Percentiles rank a stretch among this genome's conserved stretches.
phyloP scores from a whole-genome alignment of 768 basidiomycete genomes.

The Terana coerulea region DNA sequence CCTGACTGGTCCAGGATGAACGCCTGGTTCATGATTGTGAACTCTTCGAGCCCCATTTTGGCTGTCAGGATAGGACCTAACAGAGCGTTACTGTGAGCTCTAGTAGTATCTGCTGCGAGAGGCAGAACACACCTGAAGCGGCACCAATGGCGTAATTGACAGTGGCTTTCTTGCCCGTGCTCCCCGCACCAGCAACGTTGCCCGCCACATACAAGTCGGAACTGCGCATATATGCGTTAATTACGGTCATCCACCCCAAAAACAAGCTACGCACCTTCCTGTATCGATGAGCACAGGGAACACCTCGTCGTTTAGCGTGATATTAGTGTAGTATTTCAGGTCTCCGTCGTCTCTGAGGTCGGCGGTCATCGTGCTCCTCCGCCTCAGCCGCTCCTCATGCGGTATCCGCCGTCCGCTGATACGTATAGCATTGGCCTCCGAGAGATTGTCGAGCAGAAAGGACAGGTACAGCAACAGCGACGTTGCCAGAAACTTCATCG shows the following conservation, averaged over 20 bases:
- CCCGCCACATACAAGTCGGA: slow-evolving; percentile 30
- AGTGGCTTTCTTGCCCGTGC: slow-evolving; percentile 17
- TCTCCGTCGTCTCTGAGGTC: slow-evolving; percentile 19
- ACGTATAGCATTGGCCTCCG: slow-evolving; percentile 12
- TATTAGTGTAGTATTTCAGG: slow-evolving; percentile 25
- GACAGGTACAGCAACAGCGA: slow-evolving; percentile 22
- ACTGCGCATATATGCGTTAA: slow-evolving; percentile 11
- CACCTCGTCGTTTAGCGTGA: slow-evolving; percentile 24
- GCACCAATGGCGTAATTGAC: slow-evolving; percentile 23
- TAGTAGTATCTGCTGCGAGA: neutral
- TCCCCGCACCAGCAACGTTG: slow-evolving; percentile 18
- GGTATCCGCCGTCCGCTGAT: slow-evolving; percentile 15
- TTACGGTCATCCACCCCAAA: neutral
- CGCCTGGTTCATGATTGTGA: slow-evolving; percentile 25
- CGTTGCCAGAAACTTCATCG: slow-evolving; percentile 20
- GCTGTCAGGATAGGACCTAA: slow-evolving; percentile 25
- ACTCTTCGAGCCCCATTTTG: slow-evolving; percentile 22
- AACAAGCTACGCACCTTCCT: slow-evolving; percentile 24
- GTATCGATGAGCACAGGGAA: slow-evolving; percentile 29
- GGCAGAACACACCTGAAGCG: slow-evolving; percentile 19
- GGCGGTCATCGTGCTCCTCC: slow-evolving; percentile 10
- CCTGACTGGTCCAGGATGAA: slow-evolving; percentile 22
- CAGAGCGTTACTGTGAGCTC: neutral
- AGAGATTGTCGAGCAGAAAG: slow-evolving; percentile 21
- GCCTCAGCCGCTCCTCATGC: slow-evolving; percentile 2